phyloP scores from a whole-genome alignment of 805 yeast genomes.

The Isabelozyma rhagii region DNA sequence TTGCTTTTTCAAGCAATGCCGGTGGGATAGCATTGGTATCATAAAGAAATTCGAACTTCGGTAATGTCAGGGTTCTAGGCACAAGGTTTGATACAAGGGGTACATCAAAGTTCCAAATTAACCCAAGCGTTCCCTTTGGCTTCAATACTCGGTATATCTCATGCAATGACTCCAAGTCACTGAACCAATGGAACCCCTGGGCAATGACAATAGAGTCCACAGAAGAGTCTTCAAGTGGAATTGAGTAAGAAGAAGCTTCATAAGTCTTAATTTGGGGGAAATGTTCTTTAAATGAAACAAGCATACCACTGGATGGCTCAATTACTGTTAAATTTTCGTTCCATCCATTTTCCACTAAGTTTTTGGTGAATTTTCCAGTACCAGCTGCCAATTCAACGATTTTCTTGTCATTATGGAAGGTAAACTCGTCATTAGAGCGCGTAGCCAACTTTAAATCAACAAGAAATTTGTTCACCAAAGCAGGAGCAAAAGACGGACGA shows the following conservation, averaged over 20 bases:
- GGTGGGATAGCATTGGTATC: conserved; percentile 1
- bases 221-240: conserved; percentile 44
- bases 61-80: conserved; percentile 3
- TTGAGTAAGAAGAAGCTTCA: conserved; percentile 41
- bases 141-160: conserved; percentile 53
- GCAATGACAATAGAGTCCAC: conserved; percentile 53
- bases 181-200: conserved; percentile 68
- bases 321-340: conserved; percentile 38
- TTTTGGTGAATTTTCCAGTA: conserved; percentile 59
- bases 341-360: conserved; percentile 40
- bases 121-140: conserved; percentile 45
- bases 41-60: conserved; percentile 4
- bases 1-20: conserved; percentile 5
- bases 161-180: conserved; percentile 43
- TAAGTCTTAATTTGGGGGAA: conserved; percentile 41
- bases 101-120: conserved; percentile 59
- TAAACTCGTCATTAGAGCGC: neutral
- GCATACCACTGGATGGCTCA: conserved; percentile 61
- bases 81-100: conserved; percentile 3
- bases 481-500: conserved; percentile 47
- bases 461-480: conserved; percentile 43
- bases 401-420: conserved; percentile 16
- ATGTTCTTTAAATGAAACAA: conserved; percentile 40
- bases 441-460: conserved; percentile 28
- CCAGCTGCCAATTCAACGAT: conserved; percentile 58